Base-by-base conservation (phyloP, 108 stramenopile species). In the Licmophora abbreviata region DNA sequence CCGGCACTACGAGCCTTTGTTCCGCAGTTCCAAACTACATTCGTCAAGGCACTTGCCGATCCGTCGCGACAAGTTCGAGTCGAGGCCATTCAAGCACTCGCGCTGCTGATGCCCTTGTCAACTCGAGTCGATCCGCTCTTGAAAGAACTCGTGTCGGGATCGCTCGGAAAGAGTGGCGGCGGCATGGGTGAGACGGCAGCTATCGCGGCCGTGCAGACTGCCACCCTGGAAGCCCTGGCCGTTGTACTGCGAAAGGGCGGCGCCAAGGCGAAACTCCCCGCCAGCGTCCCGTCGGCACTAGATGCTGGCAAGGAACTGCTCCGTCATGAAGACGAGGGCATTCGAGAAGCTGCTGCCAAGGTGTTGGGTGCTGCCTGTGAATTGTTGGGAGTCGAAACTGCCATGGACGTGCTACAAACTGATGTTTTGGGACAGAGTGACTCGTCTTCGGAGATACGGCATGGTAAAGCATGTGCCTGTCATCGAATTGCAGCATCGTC, bases 1-100 rank as follows among this genome's bases (percentile, higher is more conserved):
- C 72, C 81, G 5, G 81, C 88, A 21, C 68, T 99, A 18, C 84
- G 94, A 59, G 95, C 97, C 5, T 97, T 99, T 48, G 95, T 96
- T 20, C 98, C 98, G 10, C 98, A 99, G 61, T 96, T 99, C 36
- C 98, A 99, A 53, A 98, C 98, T 11, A 99, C 98, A 4, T 97
- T 99, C 56, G 86, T 96, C 18, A 99, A 99, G 64, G 88, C 95
- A n/a, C 74, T 99, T 6, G 84, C 88, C 27, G 97, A 97, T 69
- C 85, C 86, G 12, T 82, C 76, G 4, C 79, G 88, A n/a, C 74
- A 77, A 48, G 93, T 94, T n/a, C 78, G 95, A 29, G 44, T 76
- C 6, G 85, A 79, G 43, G 95, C 88, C 14, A 84, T 83, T 38
- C 46, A 45, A 11, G 93, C 95, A 30, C 71, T 97, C 6, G 83